These are phyloP conservation scores for Paracamarosporium sp. DNA, from an alignment of 2,329 filamentous ascomycete genomes.

Conservation along the genomic window DNA sequence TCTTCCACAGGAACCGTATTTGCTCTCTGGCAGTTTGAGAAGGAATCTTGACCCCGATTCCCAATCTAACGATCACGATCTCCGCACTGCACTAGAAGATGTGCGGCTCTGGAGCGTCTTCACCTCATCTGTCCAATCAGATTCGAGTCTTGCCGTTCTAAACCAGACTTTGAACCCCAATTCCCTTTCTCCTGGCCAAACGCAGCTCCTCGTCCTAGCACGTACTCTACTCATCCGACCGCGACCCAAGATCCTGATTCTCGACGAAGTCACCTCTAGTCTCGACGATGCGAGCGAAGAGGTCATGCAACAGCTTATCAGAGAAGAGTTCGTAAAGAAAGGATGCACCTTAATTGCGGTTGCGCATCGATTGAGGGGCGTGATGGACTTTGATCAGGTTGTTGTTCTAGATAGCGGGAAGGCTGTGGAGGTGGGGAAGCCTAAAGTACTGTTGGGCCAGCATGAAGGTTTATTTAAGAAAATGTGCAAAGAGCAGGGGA, in stretches of 20 bases:
- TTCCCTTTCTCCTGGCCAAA: conserved; percentile 33
- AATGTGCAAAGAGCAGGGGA: not conserved
- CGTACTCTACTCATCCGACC: conserved; percentile 36
- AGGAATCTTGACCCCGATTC: conserved; percentile 3
- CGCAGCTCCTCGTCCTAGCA: conserved; percentile 43
- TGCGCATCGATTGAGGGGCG: conserved; percentile 34
- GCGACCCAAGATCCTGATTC: conserved; percentile 37
- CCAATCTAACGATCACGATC: not conserved
- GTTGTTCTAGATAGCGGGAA: conserved; percentile 30
- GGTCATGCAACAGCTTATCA: conserved; percentile 23
- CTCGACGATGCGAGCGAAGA: conserved; percentile 27
- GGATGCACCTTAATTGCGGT: conserved; percentile 29
- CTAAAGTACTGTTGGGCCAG: conserved; percentile 14
- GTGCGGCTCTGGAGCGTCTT: conserved; percentile 40
- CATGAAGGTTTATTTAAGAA: not conserved
- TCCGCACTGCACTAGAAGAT: conserved; percentile 3
- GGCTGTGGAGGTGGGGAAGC: conserved; percentile 29
- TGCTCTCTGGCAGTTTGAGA: conserved; percentile 1
- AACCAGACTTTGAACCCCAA: conserved; percentile 9
- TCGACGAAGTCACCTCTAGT: conserved; percentile 44
- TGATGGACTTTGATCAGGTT: conserved; percentile 30
- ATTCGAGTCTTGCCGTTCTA: conserved; percentile 30
- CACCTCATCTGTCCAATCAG: not conserved
- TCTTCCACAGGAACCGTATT: conserved; percentile 6
- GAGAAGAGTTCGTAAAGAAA: conserved; percentile 19